Evolutionary conservation across 192 early-diverging fungal species (phyloP).

Genomic region (Backusella psychrophila): DNA sequence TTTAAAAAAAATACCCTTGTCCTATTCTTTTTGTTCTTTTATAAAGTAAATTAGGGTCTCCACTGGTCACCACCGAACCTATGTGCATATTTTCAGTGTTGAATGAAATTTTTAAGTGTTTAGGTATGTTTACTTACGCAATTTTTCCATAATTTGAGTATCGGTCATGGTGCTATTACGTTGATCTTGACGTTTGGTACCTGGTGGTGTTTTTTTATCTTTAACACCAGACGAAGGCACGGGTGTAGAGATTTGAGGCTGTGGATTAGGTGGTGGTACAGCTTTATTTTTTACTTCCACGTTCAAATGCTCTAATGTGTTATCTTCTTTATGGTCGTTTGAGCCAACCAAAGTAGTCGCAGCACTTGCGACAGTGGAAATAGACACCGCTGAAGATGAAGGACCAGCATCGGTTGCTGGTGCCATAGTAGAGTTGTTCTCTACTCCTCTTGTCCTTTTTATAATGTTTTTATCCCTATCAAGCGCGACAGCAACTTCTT

Average conservation of each 20-base stretch:
- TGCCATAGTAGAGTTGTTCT: background rate
- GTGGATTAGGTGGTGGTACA: constrained; percentile 26
- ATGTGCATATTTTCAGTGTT: constrained; percentile 21
- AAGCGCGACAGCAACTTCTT: background rate
- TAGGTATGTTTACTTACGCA: constrained; percentile 49
- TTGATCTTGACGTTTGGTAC: constrained; percentile 59
- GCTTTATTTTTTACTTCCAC: constrained; percentile 10
- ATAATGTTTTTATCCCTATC: constrained; percentile 11
- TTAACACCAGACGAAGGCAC: constrained; percentile 14
- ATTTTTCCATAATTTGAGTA: constrained; percentile 90
- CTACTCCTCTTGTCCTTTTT: background rate
- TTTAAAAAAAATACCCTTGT: constrained; percentile 66
- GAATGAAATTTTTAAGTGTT: background rate
- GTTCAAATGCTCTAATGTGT: background rate
- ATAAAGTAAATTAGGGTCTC: constrained; percentile 90
- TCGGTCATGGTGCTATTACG: constrained; percentile 88
- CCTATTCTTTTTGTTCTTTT: constrained; percentile 95
- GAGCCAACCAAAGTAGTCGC: background rate
- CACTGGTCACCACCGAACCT: constrained; percentile 83
- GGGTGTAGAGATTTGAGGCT: constrained; percentile 37
- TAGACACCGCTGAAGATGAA: background rate
- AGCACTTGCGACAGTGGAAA: background rate
- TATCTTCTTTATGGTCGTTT: constrained; percentile 21
- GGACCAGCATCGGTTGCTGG: background rate
- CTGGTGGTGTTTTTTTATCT: background rate